Evolutionary conservation across 139 green algal species (phyloP), one percentile per base, ranked within the genome.

Genomic region (Micromonas commoda): DNA sequence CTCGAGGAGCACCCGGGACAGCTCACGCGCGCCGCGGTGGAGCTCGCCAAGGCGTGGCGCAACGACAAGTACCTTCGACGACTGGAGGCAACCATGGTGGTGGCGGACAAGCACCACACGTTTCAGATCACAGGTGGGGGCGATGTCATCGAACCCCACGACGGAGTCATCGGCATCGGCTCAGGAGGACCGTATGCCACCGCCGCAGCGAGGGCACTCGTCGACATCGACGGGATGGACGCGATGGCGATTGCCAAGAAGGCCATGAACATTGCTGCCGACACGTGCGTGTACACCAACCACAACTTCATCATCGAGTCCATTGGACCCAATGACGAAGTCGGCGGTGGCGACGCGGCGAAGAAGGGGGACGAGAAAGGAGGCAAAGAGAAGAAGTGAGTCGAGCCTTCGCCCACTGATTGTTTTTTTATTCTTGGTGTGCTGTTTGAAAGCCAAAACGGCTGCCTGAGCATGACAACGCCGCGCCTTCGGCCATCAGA

Each of bases 281-380:
- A 97, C 76, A 85, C 85, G 64, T 96, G 91, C 80, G 91, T 97
- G n/a, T 97, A 97, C 86, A 96, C 93, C 33, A 97, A 97, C 80
- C 71, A 90, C 77, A 94, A 96, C 74, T 96, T 97, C 78, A 54
- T 37, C n/a, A 82, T 77, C 60, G 70, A 84, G 57, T 71, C 69
- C 33, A 77, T 85, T 1, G 63, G 31, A 37, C 31, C 63, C 20
- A 34, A 70, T 26, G 63, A 32, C 28, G 31, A 70, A 13, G 31
- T 23, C n/a, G 24, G 31, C 28, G 63, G 20, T 24, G 34, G 31
- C 28, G 31, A 28, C n/a, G 2, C 1, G 20, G 31, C 28, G 31
- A 32, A 70, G 63, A 32, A 70, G 21, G 63, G 63, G 31, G 3
- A 26, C 31, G 63, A 70, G 24, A 28, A 70, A 70, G 5, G 31